A percentile compares a stretch with the other conserved stretches of the same genome.
phyloP scores from a whole-genome alignment of 2,329 filamentous ascomycete species.

The Ophiognomonia clavigignenti-juglandacearum region DNA sequence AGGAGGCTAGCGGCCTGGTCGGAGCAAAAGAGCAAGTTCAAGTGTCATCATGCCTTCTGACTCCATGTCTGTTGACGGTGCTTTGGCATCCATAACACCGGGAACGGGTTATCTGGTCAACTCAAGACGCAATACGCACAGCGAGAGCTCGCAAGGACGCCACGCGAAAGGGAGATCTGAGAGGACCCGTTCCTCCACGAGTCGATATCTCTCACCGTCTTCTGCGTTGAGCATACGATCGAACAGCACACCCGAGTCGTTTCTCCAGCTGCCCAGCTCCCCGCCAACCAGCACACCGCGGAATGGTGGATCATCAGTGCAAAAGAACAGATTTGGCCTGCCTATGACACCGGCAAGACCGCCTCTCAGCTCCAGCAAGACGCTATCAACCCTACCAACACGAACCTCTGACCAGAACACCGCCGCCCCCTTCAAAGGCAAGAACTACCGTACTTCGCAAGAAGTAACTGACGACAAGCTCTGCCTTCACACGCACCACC shows the following conservation, averaged over 20 bases:
- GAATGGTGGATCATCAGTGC: not conserved
- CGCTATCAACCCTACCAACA: not conserved
- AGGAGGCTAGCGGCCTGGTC: constrained; percentile 6
- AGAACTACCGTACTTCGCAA: not conserved
- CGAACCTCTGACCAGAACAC: not conserved
- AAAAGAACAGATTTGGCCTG: not conserved
- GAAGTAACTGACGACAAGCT: constrained; percentile 18
- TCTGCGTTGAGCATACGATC: constrained; percentile 1
- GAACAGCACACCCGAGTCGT: not conserved
- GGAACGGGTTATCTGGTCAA: not conserved
- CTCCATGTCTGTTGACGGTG: constrained; percentile 4
- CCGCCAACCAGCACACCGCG: not conserved
- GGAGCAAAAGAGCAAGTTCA: not conserved
- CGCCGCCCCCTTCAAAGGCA: not conserved
- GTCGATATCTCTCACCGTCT: not conserved
- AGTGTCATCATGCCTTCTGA: constrained; percentile 9
- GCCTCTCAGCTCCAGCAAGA: not conserved
- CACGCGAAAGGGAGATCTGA: not conserved
- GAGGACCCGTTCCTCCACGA: not conserved
- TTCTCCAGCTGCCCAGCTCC: not conserved
- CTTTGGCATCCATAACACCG: not conserved
- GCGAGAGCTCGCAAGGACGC: not conserved
- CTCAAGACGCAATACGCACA: not conserved
- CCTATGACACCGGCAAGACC: not conserved
- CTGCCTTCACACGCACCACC: constrained; percentile 56